Evolutionary conservation across 805 yeast genomes (phyloP).

Genomic region (Metschnikowia gruessii): DNA sequence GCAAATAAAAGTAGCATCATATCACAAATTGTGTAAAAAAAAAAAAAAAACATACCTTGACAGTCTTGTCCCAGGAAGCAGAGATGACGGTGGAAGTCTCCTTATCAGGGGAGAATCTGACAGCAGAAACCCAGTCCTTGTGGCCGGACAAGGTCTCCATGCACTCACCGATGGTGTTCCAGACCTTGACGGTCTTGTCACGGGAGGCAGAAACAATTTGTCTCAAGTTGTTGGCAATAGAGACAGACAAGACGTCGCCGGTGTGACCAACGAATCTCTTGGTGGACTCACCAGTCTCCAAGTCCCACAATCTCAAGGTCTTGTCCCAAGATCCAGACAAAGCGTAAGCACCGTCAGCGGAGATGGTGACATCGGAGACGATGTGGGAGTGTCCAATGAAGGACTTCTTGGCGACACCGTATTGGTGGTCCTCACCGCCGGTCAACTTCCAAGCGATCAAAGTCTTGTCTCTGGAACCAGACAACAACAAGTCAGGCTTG

Average conservation of each 20-base stretch:
- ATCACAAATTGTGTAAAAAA: conserved; percentile 25
- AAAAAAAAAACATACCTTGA: conserved; percentile 78
- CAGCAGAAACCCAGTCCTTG: conserved; percentile 99
- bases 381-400: conserved; percentile 99
- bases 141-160: conserved; percentile 92
- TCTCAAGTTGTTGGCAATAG: conserved; percentile 94
- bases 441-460: conserved; percentile 96
- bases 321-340: conserved; percentile 99
- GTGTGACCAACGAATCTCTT: conserved; percentile 97
- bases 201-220: conserved; percentile 98
- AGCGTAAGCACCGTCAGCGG: conserved; percentile 97
- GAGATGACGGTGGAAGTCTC: conserved; percentile 79
- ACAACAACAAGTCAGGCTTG: conserved; percentile 96
- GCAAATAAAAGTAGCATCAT: conserved; percentile 93
- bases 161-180: conserved; percentile 99
- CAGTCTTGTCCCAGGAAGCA: conserved; percentile 98
- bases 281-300: conserved; percentile 89
- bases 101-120: conserved; percentile 90
- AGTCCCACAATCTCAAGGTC: conserved; percentile 98
- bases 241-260: conserved; percentile 95
- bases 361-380: conserved; percentile 95
- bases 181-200: conserved; percentile 97
- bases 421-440: conserved; percentile 87
- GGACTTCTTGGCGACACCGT: conserved; percentile 98
- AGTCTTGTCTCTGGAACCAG: conserved; percentile 99